Evolutionary conservation across 225 moss, liverwort and hornwort genomes (phyloP), one percentile per base, ranked within the genome.

Genomic region (Antitrichia curtipendula): DNA sequence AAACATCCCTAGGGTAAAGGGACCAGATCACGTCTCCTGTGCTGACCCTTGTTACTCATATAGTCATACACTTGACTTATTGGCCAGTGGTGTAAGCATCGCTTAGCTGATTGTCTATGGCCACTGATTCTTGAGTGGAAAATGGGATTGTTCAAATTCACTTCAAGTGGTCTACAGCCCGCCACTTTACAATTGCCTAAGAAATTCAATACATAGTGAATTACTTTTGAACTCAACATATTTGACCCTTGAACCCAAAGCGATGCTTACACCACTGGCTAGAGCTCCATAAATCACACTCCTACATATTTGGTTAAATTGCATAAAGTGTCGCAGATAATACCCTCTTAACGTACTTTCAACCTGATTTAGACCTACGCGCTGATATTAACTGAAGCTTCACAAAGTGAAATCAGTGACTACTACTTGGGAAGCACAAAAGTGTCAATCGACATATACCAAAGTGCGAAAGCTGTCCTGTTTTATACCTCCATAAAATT

Each of bases 401-500:
- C 60, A 79, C 63, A 71, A 81, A 43, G 58, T 31, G 68, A 60
- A 41, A 65, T 45, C 34, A 82, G 29, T 27, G 63, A 29, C 22
- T 69, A 68, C 78, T 24, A 84, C 20, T 49, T 71, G 43, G 23
- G 27, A 74, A 57, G 47, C 36, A 76, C 76, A 41, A 22, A 73
- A 27, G 45, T 32, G 40, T 57, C 58, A 78, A 89, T 60, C 64
- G 66, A 88, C 53, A 69, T 27, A 77, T 62, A 34, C 82, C 32
- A 61, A 78, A 49, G 32, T n/a, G 60, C 13, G 45, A 59, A 75
- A 62, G 66, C 16, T 47, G 82, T 40, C 27, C 83, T 28, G 54
- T 41, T 64, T 50, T 50, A 86, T 85, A 93, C 95, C 89, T 95
- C 91, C 95, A 95, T 93, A 78, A 84, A 90, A 89, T 95, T 95